Conservation (phyloP, 2,329 filamentous ascomycete species). For the Talaromyces sp. region DNA sequence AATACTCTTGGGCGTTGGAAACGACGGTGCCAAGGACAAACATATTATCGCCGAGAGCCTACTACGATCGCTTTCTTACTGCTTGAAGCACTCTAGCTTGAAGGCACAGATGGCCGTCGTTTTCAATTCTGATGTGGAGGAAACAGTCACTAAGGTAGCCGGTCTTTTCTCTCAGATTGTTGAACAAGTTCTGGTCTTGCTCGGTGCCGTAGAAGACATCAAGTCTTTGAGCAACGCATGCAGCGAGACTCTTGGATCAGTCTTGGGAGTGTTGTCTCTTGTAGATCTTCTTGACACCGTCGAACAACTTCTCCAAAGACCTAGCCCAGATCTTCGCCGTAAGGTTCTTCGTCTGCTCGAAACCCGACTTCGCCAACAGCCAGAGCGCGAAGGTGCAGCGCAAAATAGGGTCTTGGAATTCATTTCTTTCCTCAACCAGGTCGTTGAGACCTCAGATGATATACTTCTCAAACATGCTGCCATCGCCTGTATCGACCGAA, state of each 20-base stretch:
- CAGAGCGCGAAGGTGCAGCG: slow-evolving; percentile 62
- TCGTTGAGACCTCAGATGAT: slow-evolving; percentile 68
- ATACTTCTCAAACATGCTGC: slow-evolving; percentile 76
- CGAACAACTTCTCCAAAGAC: slow-evolving; percentile 70
- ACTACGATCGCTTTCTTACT: slow-evolving; percentile 36
- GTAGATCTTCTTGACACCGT: slow-evolving; percentile 85
- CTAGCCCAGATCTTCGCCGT: slow-evolving; percentile 68
- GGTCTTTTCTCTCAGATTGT: slow-evolving; percentile 65
- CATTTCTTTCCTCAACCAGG: slow-evolving; percentile 69
- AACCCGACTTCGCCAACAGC: slow-evolving; percentile 68
- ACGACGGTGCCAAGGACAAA: slow-evolving; percentile 44
- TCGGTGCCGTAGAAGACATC: slow-evolving; percentile 46
- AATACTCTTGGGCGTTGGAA: slow-evolving; percentile 60
- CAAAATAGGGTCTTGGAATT: slow-evolving; percentile 70
- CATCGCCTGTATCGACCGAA: slow-evolving; percentile 84
- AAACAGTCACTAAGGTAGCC: slow-evolving; percentile 61
- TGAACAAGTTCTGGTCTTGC: slow-evolving; percentile 60
- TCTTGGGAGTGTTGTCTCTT: slow-evolving; percentile 81
- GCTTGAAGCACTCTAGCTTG: slow-evolving; percentile 39
- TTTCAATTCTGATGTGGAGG: slow-evolving; percentile 36
- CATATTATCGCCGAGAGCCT: slow-evolving; percentile 40
- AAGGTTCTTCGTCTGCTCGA: slow-evolving; percentile 79
- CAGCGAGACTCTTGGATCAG: slow-evolving; percentile 67
- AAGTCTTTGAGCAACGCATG: slow-evolving; percentile 39
- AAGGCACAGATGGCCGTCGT: slow-evolving; percentile 36